Evolutionary conservation across 495 filamentous ascomycete species (phyloP), one percentile per base, ranked within the genome.

Genomic region (Podospora appendiculata): DNA sequence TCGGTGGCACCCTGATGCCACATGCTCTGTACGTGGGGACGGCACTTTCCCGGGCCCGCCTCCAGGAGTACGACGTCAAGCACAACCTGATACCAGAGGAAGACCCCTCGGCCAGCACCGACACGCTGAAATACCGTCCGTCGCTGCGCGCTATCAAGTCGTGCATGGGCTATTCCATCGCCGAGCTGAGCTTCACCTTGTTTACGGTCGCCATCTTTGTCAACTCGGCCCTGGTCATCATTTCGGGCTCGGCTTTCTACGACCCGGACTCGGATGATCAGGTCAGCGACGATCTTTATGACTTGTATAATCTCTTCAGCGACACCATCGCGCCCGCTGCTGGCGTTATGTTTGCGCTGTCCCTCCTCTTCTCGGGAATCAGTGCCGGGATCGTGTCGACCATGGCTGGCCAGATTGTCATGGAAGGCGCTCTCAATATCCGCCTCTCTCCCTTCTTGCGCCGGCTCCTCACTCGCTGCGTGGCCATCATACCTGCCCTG

Each of bases 131-230:
- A 36, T 89, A 90, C 64, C 75, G 78, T 35, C 87, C 87, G 2
- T 83, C 84, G 2, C 71, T 89, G 16, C 64, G 75, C 6, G 87
- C 87, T 2, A 90, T 90, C 44, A 77, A 76, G 7, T 75, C 76
- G 46, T 89, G 86, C 62, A 71, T 90, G 61, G 78, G 77, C 32
- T 88, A 87, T 61, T 87, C 83, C 11, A 84, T 87, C 52, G 76
- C 80, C 8, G 82, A 86, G 57, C 68, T 88, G 17, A 62, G 76
- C 18, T 57, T 87, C 45, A 83, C 82, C 2, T 79, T 89, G 4
- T 86, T 88, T 61, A 85, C 83, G 34, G 87, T 89, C 58, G 86
- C 86, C 17, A 75, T 89, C 12, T 90, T 90, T 58, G 85, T 90
- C 58, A 90, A 90, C 66, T 84, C 79, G 52, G 75, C 87, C 19